Percentiles rank a stretch among this genome's conserved stretches.
Conservation (phyloP, 768 basidiomycete genomes). For the Leccinum uliginosum region DNA sequence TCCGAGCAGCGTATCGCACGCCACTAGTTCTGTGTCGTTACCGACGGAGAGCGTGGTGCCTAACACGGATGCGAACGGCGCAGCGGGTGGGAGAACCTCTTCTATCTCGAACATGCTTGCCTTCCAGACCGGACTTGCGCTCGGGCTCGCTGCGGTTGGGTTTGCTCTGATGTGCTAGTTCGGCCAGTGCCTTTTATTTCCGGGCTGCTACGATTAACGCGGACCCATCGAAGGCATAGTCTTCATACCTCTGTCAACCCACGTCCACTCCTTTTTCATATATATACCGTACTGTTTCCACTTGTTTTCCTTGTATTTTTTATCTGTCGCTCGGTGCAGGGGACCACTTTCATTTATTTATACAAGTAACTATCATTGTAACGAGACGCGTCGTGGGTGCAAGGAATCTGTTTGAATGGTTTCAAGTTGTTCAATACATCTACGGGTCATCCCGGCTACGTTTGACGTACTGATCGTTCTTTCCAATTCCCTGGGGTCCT, state of each 20-base stretch:
- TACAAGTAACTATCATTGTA: background rate
- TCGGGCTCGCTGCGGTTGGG: slow-evolving; percentile 18
- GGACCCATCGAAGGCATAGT: background rate
- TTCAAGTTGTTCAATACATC: background rate
- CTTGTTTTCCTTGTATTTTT: background rate
- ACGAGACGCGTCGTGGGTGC: background rate
- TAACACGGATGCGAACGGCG: slow-evolving; percentile 7
- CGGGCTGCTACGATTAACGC: background rate
- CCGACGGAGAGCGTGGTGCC: background rate
- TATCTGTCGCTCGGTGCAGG: background rate
- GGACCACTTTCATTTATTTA: background rate
- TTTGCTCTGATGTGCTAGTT: slow-evolving; percentile 18
- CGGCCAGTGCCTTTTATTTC: background rate
- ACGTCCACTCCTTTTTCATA: background rate
- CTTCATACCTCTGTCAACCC: background rate
- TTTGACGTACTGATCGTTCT: too few relatives aligned
- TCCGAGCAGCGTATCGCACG: background rate
- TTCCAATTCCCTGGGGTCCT: background rate
- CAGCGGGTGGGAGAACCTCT: background rate
- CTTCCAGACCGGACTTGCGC: slow-evolving; percentile 14
- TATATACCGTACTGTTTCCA: background rate
- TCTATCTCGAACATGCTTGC: slow-evolving; percentile 4
- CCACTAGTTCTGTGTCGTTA: background rate
- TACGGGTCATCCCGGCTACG: too few relatives aligned
- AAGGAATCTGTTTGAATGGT: background rate